A percentile compares a stretch with the other conserved stretches of the same genome.
Conservation (phyloP, 1,284 basidiomycete genomes). For the Afroboletus lepidellus region DNA sequence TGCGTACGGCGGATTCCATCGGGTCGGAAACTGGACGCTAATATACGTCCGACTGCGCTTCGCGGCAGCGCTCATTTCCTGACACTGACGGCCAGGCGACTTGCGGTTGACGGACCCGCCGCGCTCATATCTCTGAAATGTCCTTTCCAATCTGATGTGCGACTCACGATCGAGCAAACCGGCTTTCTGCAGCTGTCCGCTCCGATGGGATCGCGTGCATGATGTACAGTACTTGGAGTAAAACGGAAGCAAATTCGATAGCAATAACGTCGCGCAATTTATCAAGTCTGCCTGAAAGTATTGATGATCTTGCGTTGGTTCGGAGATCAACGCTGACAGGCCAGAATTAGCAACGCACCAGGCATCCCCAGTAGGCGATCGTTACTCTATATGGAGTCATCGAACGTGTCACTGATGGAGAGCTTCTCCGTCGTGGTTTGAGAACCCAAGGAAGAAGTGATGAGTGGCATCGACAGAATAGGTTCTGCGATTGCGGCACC, state of each 20-base stretch:
- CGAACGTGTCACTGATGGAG: neutral
- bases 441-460: slow-evolving; percentile 19
- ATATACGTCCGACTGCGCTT: too few species aligned
- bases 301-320: neutral
- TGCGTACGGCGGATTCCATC: slow-evolving; percentile 58
- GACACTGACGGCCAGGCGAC: too few species aligned
- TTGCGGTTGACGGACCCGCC: slow-evolving; percentile 2
- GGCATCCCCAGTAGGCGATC: slow-evolving; percentile 3
- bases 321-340: neutral
- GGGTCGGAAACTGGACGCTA: slow-evolving; percentile 13
- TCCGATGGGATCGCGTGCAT: slow-evolving; percentile 1
- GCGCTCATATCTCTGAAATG: slow-evolving; percentile 1
- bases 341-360: slow-evolving; percentile 1
- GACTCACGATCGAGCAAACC: slow-evolving; percentile 2
- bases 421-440: slow-evolving; percentile 1
- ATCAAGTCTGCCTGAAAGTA: neutral
- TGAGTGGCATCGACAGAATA: neutral
- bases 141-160: slow-evolving; percentile 3
- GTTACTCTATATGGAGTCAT: neutral
- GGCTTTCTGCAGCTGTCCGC: neutral
- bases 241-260: slow-evolving; percentile 8
- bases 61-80: too few species aligned
- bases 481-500: slow-evolving; percentile 14
- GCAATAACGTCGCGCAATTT: slow-evolving; percentile 2
- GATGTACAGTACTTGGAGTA: neutral